A percentile compares a stretch with the other conserved stretches of the same genome.
These are phyloP conservation scores for Dryadomyces quercivorus DNA, from an alignment of 2,329 filamentous ascomycete species.

Conservation along the genomic window DNA sequence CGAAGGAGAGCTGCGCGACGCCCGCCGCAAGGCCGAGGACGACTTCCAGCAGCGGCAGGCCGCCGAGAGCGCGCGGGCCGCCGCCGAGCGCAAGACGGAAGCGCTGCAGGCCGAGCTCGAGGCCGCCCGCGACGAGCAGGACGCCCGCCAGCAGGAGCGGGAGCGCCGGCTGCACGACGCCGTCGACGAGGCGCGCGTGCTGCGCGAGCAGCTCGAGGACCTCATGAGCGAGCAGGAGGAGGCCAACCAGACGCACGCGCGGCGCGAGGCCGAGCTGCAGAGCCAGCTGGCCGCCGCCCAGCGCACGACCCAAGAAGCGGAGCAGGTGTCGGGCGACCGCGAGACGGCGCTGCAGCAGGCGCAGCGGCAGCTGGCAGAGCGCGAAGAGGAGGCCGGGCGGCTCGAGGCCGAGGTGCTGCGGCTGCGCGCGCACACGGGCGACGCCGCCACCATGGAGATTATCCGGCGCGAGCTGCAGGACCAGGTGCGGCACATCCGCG, in stretches of 20 bases:
- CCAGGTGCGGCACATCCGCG: slow-evolving; percentile 83
- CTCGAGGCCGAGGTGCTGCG: slow-evolving; percentile 75
- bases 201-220: slow-evolving; percentile 78
- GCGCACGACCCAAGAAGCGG: slow-evolving; percentile 42
- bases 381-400: slow-evolving; percentile 57
- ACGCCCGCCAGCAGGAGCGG: slow-evolving; percentile 49
- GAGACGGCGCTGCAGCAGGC: slow-evolving; percentile 44
- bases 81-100: slow-evolving; percentile 37
- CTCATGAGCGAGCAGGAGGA: slow-evolving; percentile 51
- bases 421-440: slow-evolving; percentile 75
- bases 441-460: slow-evolving; percentile 72
- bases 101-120: slow-evolving; percentile 37
- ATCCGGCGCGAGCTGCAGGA: slow-evolving; percentile 83
- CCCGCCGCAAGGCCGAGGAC: slow-evolving; percentile 68
- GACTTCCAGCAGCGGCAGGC: slow-evolving; percentile 60
- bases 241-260: slow-evolving; percentile 49
- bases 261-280: slow-evolving; percentile 41
- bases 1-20: slow-evolving; percentile 72
- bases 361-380: slow-evolving; percentile 55
- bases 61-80: slow-evolving; percentile 42
- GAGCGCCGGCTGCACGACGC: slow-evolving; percentile 59
- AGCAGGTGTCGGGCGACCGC: slow-evolving; percentile 43
- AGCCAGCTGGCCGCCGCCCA: slow-evolving; percentile 34
- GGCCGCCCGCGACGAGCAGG: slow-evolving; percentile 35
- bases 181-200: slow-evolving; percentile 57